phyloP scores from a whole-genome alignment of 2,329 filamentous ascomycete genomes.

The Fusarium decemcellulare region DNA sequence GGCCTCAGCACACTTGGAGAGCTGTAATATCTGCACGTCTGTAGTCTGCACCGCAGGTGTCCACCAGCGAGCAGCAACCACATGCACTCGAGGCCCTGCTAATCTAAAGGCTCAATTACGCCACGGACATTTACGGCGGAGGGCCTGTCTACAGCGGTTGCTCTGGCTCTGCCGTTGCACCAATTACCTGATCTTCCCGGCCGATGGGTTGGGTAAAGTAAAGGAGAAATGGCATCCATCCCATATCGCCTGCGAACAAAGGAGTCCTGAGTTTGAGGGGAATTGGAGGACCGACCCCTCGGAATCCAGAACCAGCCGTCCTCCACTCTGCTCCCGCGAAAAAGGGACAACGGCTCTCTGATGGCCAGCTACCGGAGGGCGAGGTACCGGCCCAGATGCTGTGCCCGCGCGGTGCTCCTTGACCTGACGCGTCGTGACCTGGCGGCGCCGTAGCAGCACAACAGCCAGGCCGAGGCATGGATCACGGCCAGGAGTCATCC shows the following conservation, averaged over 20 bases:
- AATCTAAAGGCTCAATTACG: constrained; percentile 29
- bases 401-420: constrained; percentile 4
- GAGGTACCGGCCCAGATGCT: constrained; percentile 31
- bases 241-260: constrained; percentile 20
- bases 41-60: constrained; percentile 16
- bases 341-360: constrained; percentile 21
- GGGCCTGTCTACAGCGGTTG: constrained; percentile 2
- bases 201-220: background rate
- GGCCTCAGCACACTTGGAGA: constrained; percentile 16
- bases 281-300: constrained; percentile 44
- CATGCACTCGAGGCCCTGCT: constrained; percentile 33
- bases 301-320: constrained; percentile 33
- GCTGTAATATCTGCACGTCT: constrained; percentile 26
- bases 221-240: constrained; percentile 20
- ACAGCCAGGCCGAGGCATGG: constrained; percentile 36
- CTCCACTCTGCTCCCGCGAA: background rate
- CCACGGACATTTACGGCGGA: constrained; percentile 29
- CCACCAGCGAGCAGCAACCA: constrained; percentile 1
- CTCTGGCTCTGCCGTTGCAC: background rate
- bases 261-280: constrained; percentile 45
- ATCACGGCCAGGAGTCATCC: constrained; percentile 32
- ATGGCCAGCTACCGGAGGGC: constrained; percentile 26
- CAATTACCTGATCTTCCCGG: constrained; percentile 12
- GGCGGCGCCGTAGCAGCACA: constrained; percentile 27
- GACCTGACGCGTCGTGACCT: constrained; percentile 27